Percentiles rank a stretch among this genome's conserved stretches.
Conservation (phyloP, 768 basidiomycete genomes). For the Lentinula detonsa region DNA sequence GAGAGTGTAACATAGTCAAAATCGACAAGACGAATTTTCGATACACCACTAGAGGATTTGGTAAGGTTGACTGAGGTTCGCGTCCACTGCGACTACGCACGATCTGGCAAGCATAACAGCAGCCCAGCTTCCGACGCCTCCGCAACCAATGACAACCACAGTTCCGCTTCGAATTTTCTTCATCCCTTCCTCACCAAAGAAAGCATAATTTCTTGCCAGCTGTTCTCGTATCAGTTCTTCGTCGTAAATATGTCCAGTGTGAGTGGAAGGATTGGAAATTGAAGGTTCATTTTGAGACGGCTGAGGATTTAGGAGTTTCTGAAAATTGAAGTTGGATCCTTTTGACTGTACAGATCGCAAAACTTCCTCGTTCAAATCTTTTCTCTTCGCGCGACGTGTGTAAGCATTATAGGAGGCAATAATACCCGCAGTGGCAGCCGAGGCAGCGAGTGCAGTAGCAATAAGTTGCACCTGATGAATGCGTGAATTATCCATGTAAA, state of each 20-base stretch:
- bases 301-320: neutral
- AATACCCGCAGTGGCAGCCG: constrained; percentile 51
- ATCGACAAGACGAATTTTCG: constrained; percentile 77
- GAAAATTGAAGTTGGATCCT: constrained; percentile 13
- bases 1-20: constrained; percentile 96
- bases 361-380: constrained; percentile 52
- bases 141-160: constrained; percentile 91
- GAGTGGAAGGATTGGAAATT: neutral
- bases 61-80: too few relatives aligned
- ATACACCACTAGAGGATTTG: constrained; percentile 49
- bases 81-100: constrained; percentile 39
- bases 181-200: constrained; percentile 91
- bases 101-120: constrained; percentile 91
- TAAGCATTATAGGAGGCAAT: constrained; percentile 55
- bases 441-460: constrained; percentile 58
- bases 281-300: neutral
- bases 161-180: constrained; percentile 60
- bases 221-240: constrained; percentile 86
- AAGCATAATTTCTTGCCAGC: constrained; percentile 89
- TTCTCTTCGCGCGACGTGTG: constrained; percentile 39
- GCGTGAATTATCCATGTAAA: constrained; percentile 19
- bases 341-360: constrained; percentile 40
- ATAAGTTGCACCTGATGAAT: constrained; percentile 64
- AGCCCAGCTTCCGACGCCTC: constrained; percentile 95
- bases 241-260: constrained; percentile 20